phyloP scores from a whole-genome alignment of 2,329 filamentous ascomycete species.

The Achaetomium macrosporum region DNA sequence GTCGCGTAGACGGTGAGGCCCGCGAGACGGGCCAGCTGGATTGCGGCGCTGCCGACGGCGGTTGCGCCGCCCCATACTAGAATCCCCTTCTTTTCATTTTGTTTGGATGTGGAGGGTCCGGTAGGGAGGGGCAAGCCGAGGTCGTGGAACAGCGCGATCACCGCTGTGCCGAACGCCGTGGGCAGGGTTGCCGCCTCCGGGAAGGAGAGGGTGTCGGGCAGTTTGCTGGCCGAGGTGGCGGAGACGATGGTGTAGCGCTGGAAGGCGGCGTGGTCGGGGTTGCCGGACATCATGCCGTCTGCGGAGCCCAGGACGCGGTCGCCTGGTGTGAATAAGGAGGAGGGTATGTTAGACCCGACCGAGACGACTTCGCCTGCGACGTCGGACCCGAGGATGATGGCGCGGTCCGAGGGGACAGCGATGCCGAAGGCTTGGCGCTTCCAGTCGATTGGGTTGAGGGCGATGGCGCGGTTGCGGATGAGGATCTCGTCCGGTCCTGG shows the following conservation, averaged over 20 bases:
- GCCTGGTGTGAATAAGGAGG: not conserved
- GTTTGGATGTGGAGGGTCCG: not conserved
- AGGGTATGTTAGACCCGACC: conserved; percentile 27
- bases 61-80: conserved; percentile 35
- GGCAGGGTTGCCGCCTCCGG: conserved; percentile 1
- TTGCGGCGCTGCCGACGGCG: conserved; percentile 28
- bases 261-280: conserved; percentile 5
- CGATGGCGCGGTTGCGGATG: conserved; percentile 29
- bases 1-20: conserved; percentile 9
- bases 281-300: not conserved
- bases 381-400: conserved; percentile 30
- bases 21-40: conserved; percentile 33
- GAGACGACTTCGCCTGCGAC: conserved; percentile 29
- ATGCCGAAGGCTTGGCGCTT: conserved; percentile 29
- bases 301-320: conserved; percentile 4
- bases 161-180: not conserved
- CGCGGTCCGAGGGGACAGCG: conserved; percentile 24
- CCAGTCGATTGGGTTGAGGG: conserved; percentile 31
- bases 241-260: conserved; percentile 3
- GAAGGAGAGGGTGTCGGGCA: not conserved
- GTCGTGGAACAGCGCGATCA: conserved; percentile 1
- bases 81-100: conserved; percentile 21
- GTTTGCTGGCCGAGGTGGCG: not conserved
- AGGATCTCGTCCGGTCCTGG: conserved; percentile 26
- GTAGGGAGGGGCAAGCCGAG: conserved; percentile 4